These are phyloP conservation scores for Dentipellis sp. DNA, from an alignment of 768 basidiomycete genomes.

Conservation along the genomic window DNA sequence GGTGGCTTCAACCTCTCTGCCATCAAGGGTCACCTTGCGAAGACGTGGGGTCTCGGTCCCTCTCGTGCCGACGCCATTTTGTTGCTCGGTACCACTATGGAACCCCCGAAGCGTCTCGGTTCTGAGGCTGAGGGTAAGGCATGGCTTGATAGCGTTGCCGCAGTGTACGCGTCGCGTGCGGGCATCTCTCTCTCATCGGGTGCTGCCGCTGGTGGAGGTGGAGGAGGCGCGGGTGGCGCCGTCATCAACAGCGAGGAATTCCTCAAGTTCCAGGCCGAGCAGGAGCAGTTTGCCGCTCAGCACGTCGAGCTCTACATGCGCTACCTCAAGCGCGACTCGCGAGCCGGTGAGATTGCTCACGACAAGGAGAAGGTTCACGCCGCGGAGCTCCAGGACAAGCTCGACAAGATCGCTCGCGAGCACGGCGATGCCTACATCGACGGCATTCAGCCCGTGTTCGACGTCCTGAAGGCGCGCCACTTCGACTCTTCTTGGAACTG, in stretches of 20 bases:
- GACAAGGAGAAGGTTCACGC: slow-evolving; percentile 78
- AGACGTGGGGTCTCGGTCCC: slow-evolving; percentile 93
- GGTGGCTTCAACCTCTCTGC: slow-evolving; percentile 95
- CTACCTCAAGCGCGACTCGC: slow-evolving; percentile 88
- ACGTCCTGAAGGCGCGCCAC: slow-evolving; percentile 91
- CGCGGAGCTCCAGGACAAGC: slow-evolving; percentile 65
- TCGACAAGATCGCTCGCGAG: slow-evolving; percentile 84
- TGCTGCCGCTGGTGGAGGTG: slow-evolving; percentile 51
- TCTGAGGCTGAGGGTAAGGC: slow-evolving; percentile 89
- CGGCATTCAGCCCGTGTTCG: slow-evolving; percentile 92
- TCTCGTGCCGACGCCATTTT: slow-evolving; percentile 85
- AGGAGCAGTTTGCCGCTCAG: slow-evolving; percentile 84
- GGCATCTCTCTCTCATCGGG: slow-evolving; percentile 78
- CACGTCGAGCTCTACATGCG: slow-evolving; percentile 97
- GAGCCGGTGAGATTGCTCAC: slow-evolving; percentile 83
- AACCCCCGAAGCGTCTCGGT: slow-evolving; percentile 87
- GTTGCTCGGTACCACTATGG: slow-evolving; percentile 83
- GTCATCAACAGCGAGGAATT: slow-evolving; percentile 98
- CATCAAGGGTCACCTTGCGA: slow-evolving; percentile 82
- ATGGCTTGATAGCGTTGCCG: slow-evolving; percentile 84
- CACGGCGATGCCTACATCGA: slow-evolving; percentile 92
- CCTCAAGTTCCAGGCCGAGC: slow-evolving; percentile 90
- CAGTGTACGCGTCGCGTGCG: slow-evolving; percentile 78
- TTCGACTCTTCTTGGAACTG: slow-evolving; percentile 99
- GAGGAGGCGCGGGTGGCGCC: slow-evolving; percentile 59